Conservation (phyloP, 306 rosid genomes). For the Cercis canadensis region DNA sequence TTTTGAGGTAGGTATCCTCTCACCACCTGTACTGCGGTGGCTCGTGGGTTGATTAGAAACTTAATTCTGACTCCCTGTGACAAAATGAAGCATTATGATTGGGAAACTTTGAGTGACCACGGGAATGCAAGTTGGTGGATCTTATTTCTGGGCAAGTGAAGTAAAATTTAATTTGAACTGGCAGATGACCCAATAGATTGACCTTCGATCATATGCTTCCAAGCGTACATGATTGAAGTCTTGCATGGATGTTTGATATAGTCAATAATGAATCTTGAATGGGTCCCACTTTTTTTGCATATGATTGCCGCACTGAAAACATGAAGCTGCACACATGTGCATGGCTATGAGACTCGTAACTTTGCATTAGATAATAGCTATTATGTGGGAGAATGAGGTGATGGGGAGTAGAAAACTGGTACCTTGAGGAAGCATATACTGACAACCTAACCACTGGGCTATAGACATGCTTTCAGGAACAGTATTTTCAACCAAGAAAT, state of each 20-base stretch:
- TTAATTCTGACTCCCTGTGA: constrained; percentile 7
- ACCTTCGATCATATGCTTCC: constrained; percentile 27
- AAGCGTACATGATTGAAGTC: constrained; percentile 20
- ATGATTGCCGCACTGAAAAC: too few relatives aligned
- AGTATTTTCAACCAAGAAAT: constrained; percentile 8
- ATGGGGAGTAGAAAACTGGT: too few relatives aligned
- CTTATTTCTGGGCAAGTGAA: background rate
- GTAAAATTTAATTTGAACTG: constrained; percentile 19
- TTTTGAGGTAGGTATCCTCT: background rate
- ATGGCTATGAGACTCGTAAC: too few relatives aligned
- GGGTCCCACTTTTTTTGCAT: too few relatives aligned
- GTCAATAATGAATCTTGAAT: background rate
- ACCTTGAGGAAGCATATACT: background rate
- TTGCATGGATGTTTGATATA: background rate
- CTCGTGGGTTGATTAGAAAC: constrained; percentile 11
- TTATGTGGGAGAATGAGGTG: too few relatives aligned
- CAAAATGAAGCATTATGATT: background rate
- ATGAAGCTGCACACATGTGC: too few relatives aligned
- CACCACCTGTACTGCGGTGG: background rate
- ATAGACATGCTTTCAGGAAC: constrained; percentile 9
- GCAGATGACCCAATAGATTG: constrained; percentile 28
- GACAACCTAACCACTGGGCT: background rate
- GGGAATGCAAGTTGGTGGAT: constrained; percentile 15
- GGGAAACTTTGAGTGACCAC: constrained; percentile 22
- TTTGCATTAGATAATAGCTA: too few relatives aligned